These are phyloP conservation scores for Odontarrhena argentea DNA, from an alignment of 345 rosid species.

Conservation along the genomic window DNA sequence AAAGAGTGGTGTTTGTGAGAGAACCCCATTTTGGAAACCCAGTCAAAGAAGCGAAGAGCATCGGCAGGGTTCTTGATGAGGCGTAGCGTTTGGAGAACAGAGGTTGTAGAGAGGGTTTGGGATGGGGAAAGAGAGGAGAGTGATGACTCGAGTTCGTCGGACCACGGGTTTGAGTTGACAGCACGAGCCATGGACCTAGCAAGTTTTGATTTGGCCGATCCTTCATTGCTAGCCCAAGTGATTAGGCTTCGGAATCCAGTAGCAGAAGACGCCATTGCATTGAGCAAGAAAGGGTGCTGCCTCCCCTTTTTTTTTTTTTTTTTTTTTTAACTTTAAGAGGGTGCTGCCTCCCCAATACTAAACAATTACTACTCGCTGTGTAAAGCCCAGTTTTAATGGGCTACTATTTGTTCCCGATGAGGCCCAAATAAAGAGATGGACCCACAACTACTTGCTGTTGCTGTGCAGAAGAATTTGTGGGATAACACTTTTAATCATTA, in stretches of 20 bases:
- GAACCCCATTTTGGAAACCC: constrained; percentile 54
- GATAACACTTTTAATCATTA: too few relatives aligned
- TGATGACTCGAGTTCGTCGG: constrained; percentile 59
- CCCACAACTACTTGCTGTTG: too few relatives aligned
- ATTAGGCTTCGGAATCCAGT: too few relatives aligned
- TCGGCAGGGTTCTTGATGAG: constrained; percentile 54
- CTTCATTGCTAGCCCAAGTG: not conserved
- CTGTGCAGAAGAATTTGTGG: too few relatives aligned
- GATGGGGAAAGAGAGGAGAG: constrained; percentile 52
- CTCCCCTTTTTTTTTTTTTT: too few relatives aligned
- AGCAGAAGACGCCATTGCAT: too few relatives aligned
- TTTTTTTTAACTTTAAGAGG: too few relatives aligned
- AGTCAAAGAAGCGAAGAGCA: constrained; percentile 68
- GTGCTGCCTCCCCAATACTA: too few relatives aligned
- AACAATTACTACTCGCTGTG: too few relatives aligned
- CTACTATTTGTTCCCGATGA: too few relatives aligned
- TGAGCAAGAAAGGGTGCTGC: too few relatives aligned
- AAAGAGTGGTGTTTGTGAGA: constrained; percentile 55
- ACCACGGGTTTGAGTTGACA: constrained; percentile 58
- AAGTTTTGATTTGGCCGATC: constrained; percentile 46
- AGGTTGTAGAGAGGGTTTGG: constrained; percentile 56
- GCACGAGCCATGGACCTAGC: constrained; percentile 59
- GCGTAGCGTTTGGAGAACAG: constrained; percentile 59
- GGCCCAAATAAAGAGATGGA: constrained; percentile 4
- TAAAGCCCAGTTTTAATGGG: too few relatives aligned